Evolutionary conservation across 2,329 filamentous ascomycete species (phyloP), one percentile per base, ranked within the genome.

Genomic region (Fusarium cicatricum): DNA sequence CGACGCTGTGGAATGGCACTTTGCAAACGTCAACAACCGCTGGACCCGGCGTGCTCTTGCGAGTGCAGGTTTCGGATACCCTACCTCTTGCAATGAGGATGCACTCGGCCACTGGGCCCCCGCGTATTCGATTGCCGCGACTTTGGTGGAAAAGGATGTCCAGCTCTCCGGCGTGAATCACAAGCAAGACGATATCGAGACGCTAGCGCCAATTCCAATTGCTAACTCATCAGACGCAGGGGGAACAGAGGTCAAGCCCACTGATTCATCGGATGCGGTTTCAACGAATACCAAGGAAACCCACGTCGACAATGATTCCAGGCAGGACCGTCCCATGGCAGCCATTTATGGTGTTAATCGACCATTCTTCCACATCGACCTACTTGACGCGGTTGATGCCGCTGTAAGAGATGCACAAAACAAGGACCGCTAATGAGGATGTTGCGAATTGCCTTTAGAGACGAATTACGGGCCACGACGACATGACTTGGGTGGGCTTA

Each of bases 31-130:
- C 8, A 74, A 74, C 53, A 85, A 84, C 65, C 78, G 79, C 9
- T 87, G 84, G 85, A 80, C 82, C 6, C 79, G 82, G 23, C 79
- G 83, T 4, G 82, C 84, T 1, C 78, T 87, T 0, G 78, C 82
- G 1, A 77, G 77, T 0, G 82, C 81, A 1, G 85, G 85, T 1
- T 87, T 87, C 54, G 85, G 85, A 0, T 80, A 75, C 49, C 79
- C 72, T 1, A 69, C 66, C 0, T 55, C 67, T 10, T 58, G 69
- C 15, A 71, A 72, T n/a, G 52, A 59, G 1, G 60, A 66, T 3
- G 62, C 67, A 2, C 41, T 74, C 2, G 58, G 57, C 2, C 64
- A 65, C n/a, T 76, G 74, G 74, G 66, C 61, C 2, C 70, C 71
- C 1, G 66, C 73, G 11, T 75, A 74, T 38, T 72, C 70, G 16